A percentile compares a stretch with the other conserved stretches of the same genome.
Evolutionary conservation across 306 rosid genomes (phyloP).

Genomic region (Echinosophora koreensis): DNA sequence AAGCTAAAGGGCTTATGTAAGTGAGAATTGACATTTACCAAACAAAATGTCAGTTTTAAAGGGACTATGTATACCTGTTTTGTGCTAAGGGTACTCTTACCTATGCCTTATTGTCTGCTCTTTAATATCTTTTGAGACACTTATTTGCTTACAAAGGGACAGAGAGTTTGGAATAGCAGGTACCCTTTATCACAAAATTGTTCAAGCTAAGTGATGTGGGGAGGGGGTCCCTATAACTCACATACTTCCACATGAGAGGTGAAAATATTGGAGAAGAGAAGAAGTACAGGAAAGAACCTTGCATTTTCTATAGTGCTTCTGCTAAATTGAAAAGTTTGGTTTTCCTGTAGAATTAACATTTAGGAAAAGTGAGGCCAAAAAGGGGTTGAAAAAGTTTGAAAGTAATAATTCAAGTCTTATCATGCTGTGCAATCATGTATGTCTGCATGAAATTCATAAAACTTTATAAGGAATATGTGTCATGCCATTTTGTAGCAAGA

Average conservation of each 20-base stretch:
- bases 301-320: constrained; percentile 47
- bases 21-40: constrained; percentile 61
- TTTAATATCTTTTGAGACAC: constrained; percentile 44
- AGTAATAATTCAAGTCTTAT: constrained; percentile 59
- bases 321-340: constrained; percentile 40
- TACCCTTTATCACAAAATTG: constrained; percentile 49
- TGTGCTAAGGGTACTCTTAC: constrained; percentile 47
- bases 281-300: constrained; percentile 51
- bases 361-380: constrained; percentile 47
- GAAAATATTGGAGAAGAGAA: constrained; percentile 21
- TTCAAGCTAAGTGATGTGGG: constrained; percentile 40
- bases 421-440: constrained; percentile 59
- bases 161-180: constrained; percentile 53
- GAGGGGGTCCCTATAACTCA: constrained; percentile 54
- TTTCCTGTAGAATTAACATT: constrained; percentile 38
- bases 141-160: constrained; percentile 53
- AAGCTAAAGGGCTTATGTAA: constrained; percentile 48
- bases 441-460: constrained; percentile 62
- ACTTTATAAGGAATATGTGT: constrained; percentile 40
- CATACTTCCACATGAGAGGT: constrained; percentile 48
- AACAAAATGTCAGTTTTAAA: constrained; percentile 53
- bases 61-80: constrained; percentile 38
- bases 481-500: constrained; percentile 50
- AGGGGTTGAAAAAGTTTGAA: constrained; percentile 44
- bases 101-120: constrained; percentile 47